Conservation (phyloP, 179 eudicot species). For the Beta corolliflora region DNA sequence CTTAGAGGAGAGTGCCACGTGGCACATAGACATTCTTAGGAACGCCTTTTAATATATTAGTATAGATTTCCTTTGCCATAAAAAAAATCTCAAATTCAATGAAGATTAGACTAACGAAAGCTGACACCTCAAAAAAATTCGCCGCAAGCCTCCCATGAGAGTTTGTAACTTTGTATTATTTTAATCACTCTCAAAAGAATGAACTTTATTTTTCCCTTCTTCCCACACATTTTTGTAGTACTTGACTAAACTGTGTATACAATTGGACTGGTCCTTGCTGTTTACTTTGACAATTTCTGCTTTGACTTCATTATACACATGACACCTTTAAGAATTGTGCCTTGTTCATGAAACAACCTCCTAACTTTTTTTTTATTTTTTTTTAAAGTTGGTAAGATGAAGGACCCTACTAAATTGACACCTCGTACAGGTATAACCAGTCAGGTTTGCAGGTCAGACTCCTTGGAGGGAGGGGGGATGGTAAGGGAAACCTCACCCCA, state of each 20-base stretch:
- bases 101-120: not conserved
- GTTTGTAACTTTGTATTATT: not conserved
- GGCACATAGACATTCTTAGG: no score
- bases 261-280: not conserved
- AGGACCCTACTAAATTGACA: no score
- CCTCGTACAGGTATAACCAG: no score
- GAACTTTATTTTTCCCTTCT: not conserved
- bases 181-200: not conserved
- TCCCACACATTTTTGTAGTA: not conserved
- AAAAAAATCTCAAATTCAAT: constrained; percentile 1
- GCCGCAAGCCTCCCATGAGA: not conserved
- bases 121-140: no score
- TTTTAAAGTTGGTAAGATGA: no score
- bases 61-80: not conserved
- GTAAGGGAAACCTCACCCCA: no score
- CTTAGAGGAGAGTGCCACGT: no score
- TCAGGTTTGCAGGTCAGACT: no score
- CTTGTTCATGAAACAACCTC: not conserved
- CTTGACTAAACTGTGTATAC: not conserved
- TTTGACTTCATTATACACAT: not conserved
- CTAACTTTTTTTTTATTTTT: not conserved
- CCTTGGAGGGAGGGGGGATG: no score
- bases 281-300: not conserved
- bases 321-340: not conserved
- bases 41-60: no score